These are phyloP conservation scores for Boletus albobrunnescens DNA, from an alignment of 1,284 basidiomycete species.

Conservation along the genomic window DNA sequence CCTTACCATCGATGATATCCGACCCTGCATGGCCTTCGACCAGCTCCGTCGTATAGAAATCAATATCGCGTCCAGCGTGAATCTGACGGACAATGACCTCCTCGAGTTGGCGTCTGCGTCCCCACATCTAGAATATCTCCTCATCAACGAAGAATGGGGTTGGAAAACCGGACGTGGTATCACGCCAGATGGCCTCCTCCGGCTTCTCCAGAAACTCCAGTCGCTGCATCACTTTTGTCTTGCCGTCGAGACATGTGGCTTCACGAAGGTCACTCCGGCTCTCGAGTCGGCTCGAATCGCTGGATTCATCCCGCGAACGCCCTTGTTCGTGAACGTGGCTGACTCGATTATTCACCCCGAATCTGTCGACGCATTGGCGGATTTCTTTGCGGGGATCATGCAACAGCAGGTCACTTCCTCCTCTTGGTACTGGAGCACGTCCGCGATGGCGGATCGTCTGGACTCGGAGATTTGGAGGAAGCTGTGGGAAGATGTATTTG, in stretches of 20 bases:
- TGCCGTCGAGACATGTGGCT: neutral
- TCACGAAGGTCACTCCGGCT: neutral
- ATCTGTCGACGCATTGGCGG: conserved; percentile 1
- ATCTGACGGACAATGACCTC: neutral
- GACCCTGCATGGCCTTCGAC: neutral
- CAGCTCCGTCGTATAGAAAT: conserved; percentile 3
- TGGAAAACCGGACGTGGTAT: conserved; percentile 1
- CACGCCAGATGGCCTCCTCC: conserved; percentile 2
- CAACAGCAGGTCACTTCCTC: neutral
- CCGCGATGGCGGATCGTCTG: conserved; percentile 1
- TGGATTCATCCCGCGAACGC: neutral
- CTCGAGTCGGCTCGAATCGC: neutral
- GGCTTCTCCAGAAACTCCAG: neutral
- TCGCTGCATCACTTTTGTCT: conserved; percentile 1
- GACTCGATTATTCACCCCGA: conserved; percentile 1
- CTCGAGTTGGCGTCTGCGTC: neutral
- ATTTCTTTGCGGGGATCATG: conserved; percentile 4
- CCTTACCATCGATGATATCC: conserved; percentile 2
- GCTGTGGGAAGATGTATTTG: conserved; percentile 7
- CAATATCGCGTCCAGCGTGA: neutral
- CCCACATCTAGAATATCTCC: neutral
- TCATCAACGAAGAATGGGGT: conserved; percentile 6
- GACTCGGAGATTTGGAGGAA: conserved; percentile 5
- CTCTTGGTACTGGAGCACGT: conserved; percentile 3
- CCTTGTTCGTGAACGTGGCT: conserved; percentile 4